Evolutionary conservation across 495 filamentous ascomycete species (phyloP).

Genomic region (Staphylotrichum tortipilum): DNA sequence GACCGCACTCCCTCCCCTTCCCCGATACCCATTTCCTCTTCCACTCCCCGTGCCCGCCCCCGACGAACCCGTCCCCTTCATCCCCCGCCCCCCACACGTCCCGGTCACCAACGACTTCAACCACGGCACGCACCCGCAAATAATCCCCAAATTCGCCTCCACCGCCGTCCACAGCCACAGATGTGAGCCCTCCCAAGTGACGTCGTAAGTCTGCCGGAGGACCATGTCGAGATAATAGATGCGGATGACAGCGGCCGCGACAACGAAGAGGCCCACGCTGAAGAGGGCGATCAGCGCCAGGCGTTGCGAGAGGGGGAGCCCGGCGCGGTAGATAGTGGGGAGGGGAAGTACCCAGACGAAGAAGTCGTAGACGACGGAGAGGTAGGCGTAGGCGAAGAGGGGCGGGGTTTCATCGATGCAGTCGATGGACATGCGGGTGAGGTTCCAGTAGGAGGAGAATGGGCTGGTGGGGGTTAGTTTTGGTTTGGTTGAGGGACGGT

Average conservation of each 20-base stretch:
- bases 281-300: slow-evolving; percentile 20
- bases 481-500: no score
- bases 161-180: slow-evolving; percentile 34
- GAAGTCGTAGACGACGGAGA: slow-evolving; percentile 34
- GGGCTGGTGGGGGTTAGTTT: no score
- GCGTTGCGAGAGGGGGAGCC: slow-evolving; percentile 18
- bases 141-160: slow-evolving; percentile 33
- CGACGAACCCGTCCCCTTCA: slow-evolving; percentile 3
- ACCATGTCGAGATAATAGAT: slow-evolving; percentile 20
- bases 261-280: slow-evolving; percentile 17
- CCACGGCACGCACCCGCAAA: slow-evolving; percentile 34
- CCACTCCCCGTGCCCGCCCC: no score
- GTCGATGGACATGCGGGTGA: not conserved
- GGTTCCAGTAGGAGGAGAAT: no score
- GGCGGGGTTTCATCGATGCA: slow-evolving; percentile 23
- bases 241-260: slow-evolving; percentile 12
- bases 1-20: not conserved
- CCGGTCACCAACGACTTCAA: slow-evolving; percentile 29
- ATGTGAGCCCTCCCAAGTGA: slow-evolving; percentile 31
- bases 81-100: no score
- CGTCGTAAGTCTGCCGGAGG: slow-evolving; percentile 20
- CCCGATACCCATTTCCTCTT: no score
- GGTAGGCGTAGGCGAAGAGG: slow-evolving; percentile 14
- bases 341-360: slow-evolving; percentile 35
- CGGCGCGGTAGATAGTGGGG: slow-evolving; percentile 24